These are phyloP conservation scores for Gillenia trifoliata DNA, from an alignment of 306 rosid species.

Conservation along the genomic window DNA sequence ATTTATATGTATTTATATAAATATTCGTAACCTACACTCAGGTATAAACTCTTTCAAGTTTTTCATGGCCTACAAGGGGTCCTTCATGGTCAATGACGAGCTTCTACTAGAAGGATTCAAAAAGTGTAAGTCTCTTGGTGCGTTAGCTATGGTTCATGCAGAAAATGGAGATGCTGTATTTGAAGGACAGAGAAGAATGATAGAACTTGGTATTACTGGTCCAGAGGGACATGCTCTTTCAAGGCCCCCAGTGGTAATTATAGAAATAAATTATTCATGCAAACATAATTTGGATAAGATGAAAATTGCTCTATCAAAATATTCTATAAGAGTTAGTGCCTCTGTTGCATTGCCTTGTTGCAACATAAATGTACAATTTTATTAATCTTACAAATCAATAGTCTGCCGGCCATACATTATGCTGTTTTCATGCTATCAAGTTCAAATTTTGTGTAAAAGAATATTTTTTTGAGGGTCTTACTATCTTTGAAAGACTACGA, in stretches of 20 bases:
- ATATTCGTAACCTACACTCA: conserved; percentile 23
- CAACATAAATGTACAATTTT: not conserved
- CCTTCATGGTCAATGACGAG: conserved; percentile 81
- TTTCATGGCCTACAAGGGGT: conserved; percentile 91
- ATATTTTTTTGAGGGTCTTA: not conserved
- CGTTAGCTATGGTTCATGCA: conserved; percentile 98
- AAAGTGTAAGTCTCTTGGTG: conserved; percentile 94
- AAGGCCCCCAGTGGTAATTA: conserved; percentile 76
- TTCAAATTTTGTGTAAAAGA: not conserved
- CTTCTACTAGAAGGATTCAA: conserved; percentile 77
- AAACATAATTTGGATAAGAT: not conserved
- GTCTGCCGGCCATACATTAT: not conserved
- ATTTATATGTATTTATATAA: not conserved
- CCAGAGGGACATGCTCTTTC: conserved; percentile 97
- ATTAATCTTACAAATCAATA: not conserved
- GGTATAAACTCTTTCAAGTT: conserved; percentile 97
- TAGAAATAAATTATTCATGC: not conserved
- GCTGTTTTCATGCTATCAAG: not conserved
- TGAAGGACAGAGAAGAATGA: conserved; percentile 89
- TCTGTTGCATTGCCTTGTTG: not conserved
- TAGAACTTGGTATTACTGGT: conserved; percentile 91
- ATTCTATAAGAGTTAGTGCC: not conserved
- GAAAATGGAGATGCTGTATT: conserved; percentile 92
- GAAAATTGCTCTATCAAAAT: not conserved
- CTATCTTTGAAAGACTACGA: not conserved